phyloP scores from a whole-genome alignment of 192 early-diverging fungal genomes.

The Entophlyctis luteolus region DNA sequence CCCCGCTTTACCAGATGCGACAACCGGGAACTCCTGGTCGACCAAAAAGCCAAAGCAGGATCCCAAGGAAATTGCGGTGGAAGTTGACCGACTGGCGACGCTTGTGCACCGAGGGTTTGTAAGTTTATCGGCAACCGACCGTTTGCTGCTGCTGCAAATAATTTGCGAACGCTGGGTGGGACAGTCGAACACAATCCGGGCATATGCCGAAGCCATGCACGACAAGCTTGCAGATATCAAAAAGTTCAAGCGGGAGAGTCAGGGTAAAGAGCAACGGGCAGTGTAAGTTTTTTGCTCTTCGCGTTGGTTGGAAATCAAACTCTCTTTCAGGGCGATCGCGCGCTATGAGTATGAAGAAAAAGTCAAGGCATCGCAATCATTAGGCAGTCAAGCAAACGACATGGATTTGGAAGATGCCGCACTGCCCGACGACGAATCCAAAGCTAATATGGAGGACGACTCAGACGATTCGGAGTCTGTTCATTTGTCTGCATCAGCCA shows the following conservation, averaged over 20 bases:
- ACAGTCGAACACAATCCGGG: background rate
- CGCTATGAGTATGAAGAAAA: slow-evolving; percentile 15
- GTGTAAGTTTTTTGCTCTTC: slow-evolving; percentile 23
- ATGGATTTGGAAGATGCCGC: background rate
- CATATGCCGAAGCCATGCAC: background rate
- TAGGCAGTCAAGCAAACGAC: background rate
- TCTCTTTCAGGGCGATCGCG: background rate
- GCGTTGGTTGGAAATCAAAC: no score
- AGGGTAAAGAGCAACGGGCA: slow-evolving; percentile 17
- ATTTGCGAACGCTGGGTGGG: background rate
- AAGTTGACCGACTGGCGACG: background rate
- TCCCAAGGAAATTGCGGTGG: background rate
- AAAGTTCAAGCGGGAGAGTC: slow-evolving; percentile 14
- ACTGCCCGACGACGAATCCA: background rate
- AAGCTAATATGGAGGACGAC: background rate
- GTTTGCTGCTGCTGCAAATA: background rate
- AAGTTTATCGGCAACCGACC: background rate
- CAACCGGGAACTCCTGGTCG: background rate
- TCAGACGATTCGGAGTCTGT: background rate
- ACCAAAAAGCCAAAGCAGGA: background rate
- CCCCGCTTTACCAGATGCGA: background rate
- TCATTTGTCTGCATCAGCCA: slow-evolving; percentile 10
- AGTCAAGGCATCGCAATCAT: background rate
- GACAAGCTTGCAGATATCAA: slow-evolving; percentile 21
- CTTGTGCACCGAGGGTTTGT: slow-evolving; percentile 6